Percentiles rank a stretch among this genome's conserved stretches.
Evolutionary conservation across 192 early-diverging fungal genomes (phyloP).

Genomic region (Spizellomyces punctatus): DNA sequence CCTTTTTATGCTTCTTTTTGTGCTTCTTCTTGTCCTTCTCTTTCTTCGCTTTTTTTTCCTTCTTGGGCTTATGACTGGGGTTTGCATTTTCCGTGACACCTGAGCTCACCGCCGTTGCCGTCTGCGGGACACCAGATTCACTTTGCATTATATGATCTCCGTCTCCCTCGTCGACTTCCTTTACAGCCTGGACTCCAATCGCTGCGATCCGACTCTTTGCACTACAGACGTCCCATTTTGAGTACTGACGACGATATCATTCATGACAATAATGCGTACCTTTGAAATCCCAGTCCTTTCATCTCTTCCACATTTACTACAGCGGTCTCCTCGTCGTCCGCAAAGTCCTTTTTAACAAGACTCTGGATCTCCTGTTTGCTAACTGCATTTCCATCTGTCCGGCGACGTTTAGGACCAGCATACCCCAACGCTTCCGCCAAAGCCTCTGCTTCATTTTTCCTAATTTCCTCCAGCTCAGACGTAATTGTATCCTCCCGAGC

Average conservation of each 20-base stretch:
- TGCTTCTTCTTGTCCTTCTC: slow-evolving; percentile 39
- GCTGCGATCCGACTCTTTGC: slow-evolving; percentile 23
- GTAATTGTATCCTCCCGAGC: slow-evolving; percentile 25
- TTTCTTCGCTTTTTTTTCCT: slow-evolving; percentile 29
- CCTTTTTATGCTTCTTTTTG: slow-evolving; percentile 35
- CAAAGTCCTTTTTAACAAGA: slow-evolving; percentile 34
- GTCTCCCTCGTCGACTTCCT: slow-evolving; percentile 20
- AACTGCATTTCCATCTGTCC: slow-evolving; percentile 9
- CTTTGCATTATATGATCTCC: background rate
- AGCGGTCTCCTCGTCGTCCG: slow-evolving; percentile 19
- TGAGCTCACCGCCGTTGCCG: background rate
- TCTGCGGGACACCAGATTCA: background rate
- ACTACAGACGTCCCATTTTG: background rate
- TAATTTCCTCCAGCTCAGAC: slow-evolving; percentile 38
- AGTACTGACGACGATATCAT: background rate
- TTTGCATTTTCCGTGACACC: slow-evolving; percentile 15
- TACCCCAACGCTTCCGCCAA: slow-evolving; percentile 47
- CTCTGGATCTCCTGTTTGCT: slow-evolving; percentile 36
- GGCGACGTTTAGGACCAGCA: slow-evolving; percentile 19
- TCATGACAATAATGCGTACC: slow-evolving; percentile 16
- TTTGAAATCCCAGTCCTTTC: slow-evolving; percentile 44
- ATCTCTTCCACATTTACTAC: slow-evolving; percentile 11
- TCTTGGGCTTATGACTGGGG: slow-evolving; percentile 20
- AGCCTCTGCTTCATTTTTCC: slow-evolving; percentile 41
- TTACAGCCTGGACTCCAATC: background rate